Percentiles rank a stretch among this genome's conserved stretches.
phyloP scores from a whole-genome alignment of 768 basidiomycete species.

The Amanita rubescens region DNA sequence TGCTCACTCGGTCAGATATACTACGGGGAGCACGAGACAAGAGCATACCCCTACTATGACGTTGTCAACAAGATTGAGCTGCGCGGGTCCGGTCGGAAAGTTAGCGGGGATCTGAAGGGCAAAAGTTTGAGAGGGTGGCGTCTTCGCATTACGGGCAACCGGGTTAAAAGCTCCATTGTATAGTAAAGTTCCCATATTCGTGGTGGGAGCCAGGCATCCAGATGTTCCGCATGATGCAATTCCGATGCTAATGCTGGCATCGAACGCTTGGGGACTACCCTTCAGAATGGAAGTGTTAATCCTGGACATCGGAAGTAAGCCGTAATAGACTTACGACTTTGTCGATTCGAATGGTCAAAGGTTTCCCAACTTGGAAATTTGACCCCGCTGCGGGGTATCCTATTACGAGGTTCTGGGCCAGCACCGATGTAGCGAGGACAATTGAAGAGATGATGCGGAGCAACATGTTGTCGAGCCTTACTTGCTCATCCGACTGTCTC shows the following conservation, averaged over 20 bases:
- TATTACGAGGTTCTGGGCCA: constrained; percentile 29
- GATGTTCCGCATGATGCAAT: constrained; percentile 29
- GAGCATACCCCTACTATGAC: background rate
- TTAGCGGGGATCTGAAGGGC: constrained; percentile 26
- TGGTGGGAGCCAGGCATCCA: constrained; percentile 14
- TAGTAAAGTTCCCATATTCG: constrained; percentile 29
- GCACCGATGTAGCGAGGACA: constrained; percentile 16
- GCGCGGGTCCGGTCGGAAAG: constrained; percentile 17
- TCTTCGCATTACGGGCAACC: constrained; percentile 20
- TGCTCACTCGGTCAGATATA: background rate
- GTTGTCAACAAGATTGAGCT: constrained; percentile 13
- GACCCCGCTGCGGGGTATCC: constrained; percentile 22
- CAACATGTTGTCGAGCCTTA: background rate
- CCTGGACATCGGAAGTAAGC: background rate
- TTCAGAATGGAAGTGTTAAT: constrained; percentile 11
- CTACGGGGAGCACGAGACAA: background rate
- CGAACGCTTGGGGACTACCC: constrained; percentile 32
- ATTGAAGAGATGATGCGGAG: constrained; percentile 1
- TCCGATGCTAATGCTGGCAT: constrained; percentile 37
- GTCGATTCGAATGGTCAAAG: constrained; percentile 30
- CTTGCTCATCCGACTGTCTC: background rate
- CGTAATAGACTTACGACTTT: constrained; percentile 30
- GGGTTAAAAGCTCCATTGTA: constrained; percentile 35
- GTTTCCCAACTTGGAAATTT: constrained; percentile 21
- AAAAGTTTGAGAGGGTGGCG: constrained; percentile 38